Evolutionary conservation across 2,329 filamentous ascomycete genomes (phyloP), one percentile per base, ranked within the genome.

Genomic region (Lasiodiplodia sp.): DNA sequence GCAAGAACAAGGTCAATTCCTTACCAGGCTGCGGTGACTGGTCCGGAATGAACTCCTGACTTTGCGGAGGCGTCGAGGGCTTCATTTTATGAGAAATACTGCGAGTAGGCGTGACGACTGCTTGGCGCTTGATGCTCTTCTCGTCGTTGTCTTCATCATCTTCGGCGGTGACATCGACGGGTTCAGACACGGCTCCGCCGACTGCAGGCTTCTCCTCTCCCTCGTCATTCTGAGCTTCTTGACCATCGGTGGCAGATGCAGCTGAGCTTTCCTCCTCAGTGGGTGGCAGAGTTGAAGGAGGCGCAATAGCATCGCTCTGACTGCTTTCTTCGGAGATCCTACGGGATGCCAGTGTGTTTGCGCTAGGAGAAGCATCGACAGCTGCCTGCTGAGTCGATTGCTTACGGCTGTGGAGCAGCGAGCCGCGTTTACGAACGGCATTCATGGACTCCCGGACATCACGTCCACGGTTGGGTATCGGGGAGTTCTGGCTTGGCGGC

Each of bases 1-100:
- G 95, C 70, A 98, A 80, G 78, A 98, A 99, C 49, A 99, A 83
- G 0, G 95, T 98, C 63, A 99, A 85, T 73, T 97, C 94, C 77
- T 97, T 97, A 10, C 90, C 91, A 7, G 89, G 84, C 44, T 91
- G 90, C 10, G 93, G 93, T 0, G 91, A 92, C 37, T 82, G 79
- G 40, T 85, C 83, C 3, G 82, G 80, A n/a, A 83, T 75, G 67
- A 82, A 85, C 67, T 82, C 80, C 14, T 77, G 76, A 8, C 75
- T 75, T 14, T 69, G 72, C 23, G 82, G 81, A 14, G 83, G 82
- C 3, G 82, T 78, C 4, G 78, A 76, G 4, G 79, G 75, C 68
- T 80, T 80, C 4, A 72, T 71, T 63, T 75, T 74, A 18, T 76
- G 74, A 14, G 79, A 79, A 28, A 72, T 73, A 64, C 73, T 71